Percentiles rank a stretch among this genome's conserved stretches.
phyloP scores from a whole-genome alignment of 352 stramenopile species.

The Thalassiosira oceanica region DNA sequence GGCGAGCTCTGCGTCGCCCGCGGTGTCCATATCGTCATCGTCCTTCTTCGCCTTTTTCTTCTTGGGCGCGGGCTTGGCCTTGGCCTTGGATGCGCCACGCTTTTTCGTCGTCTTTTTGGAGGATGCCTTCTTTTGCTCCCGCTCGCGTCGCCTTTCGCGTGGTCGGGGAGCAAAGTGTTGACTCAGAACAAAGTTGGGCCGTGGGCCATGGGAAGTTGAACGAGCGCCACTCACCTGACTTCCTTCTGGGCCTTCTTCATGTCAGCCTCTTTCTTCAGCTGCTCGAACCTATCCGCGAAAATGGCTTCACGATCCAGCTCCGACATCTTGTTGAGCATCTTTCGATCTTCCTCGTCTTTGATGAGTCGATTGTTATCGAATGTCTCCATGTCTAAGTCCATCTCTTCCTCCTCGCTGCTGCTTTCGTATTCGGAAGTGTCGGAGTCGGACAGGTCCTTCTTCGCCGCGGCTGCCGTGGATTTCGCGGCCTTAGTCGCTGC shows the following conservation, averaged over 20 bases:
- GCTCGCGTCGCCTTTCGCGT: slow-evolving; percentile 38
- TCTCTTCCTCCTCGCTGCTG: slow-evolving; percentile 62
- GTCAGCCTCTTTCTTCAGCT: slow-evolving; percentile 74
- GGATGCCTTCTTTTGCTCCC: slow-evolving; percentile 40
- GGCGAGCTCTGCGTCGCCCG: slow-evolving; percentile 57
- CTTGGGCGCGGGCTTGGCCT: slow-evolving; percentile 31
- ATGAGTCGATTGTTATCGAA: slow-evolving; percentile 72
- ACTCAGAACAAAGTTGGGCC: slow-evolving; percentile 1
- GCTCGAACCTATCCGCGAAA: slow-evolving; percentile 78
- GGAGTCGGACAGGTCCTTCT: slow-evolving; percentile 32
- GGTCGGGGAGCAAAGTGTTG: neutral
- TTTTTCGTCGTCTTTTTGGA: slow-evolving; percentile 30
- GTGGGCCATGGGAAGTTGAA: neutral
- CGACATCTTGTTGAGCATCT: slow-evolving; percentile 71
- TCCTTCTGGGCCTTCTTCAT: slow-evolving; percentile 79
- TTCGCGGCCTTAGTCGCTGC: slow-evolving; percentile 11
- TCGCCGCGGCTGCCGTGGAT: slow-evolving; percentile 10
- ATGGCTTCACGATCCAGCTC: slow-evolving; percentile 80
- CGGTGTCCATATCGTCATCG: slow-evolving; percentile 39
- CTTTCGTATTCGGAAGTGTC: slow-evolving; percentile 41
- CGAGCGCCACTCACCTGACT: slow-evolving; percentile 53
- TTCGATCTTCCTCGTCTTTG: slow-evolving; percentile 72
- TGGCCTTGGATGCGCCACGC: slow-evolving; percentile 34
- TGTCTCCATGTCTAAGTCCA: slow-evolving; percentile 75
- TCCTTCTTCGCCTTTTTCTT: slow-evolving; percentile 32